Conservation (phyloP, 2,329 filamentous ascomycete genomes). For the Hypoxylon sp. region DNA sequence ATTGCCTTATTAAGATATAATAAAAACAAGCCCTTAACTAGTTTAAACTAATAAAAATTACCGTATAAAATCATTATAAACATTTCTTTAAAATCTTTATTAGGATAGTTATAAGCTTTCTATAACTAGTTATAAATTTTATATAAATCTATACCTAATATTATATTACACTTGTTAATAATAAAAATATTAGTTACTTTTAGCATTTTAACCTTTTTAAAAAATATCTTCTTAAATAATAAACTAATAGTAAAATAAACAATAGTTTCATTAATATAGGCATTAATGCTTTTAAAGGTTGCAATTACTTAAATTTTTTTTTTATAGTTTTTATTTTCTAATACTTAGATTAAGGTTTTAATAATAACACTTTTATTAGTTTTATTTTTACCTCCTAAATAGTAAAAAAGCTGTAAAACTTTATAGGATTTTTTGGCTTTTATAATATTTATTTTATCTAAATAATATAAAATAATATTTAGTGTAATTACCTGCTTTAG, state of each 20-base stretch:
- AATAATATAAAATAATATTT: conserved; percentile 7
- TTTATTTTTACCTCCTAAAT: not conserved
- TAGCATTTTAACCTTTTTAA: not conserved
- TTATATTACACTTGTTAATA: not conserved
- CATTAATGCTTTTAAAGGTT: not conserved
- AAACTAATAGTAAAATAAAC: not conserved
- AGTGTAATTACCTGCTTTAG: not conserved
- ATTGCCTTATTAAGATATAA: not conserved
- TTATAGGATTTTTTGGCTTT: not conserved
- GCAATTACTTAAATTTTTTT: not conserved
- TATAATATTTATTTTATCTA: conserved; percentile 3
- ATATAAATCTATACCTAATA: no score
- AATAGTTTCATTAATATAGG: not conserved
- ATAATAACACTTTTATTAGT: not conserved
- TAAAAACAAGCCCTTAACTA: not conserved
- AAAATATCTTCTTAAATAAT: not conserved
- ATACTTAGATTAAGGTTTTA: not conserved
- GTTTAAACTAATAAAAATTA: not conserved
- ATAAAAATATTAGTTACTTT: not conserved
- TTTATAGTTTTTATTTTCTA: not conserved
- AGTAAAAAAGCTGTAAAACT: not conserved
- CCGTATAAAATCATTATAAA: not conserved
- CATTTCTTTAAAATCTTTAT: not conserved
- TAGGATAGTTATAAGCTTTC: not conserved
- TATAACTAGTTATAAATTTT: not conserved